These are phyloP conservation scores for Clarireedia monteithiana DNA, from an alignment of 2,329 filamentous ascomycete genomes.

Conservation along the genomic window DNA sequence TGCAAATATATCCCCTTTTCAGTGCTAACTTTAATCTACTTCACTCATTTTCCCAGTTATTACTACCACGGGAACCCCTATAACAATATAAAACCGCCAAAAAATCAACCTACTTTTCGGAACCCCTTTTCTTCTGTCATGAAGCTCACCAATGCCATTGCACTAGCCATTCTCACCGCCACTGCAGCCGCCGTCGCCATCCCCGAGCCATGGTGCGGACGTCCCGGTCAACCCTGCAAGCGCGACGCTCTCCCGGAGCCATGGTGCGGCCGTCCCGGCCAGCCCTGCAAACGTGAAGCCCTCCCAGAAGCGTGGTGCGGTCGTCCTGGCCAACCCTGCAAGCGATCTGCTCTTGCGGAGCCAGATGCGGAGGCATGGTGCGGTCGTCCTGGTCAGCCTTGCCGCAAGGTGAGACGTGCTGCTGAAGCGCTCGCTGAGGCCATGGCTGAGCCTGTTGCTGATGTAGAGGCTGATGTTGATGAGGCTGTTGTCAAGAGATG, in stretches of 20 bases:
- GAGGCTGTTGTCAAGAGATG: constrained; percentile 6
- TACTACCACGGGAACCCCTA: too few relatives aligned
- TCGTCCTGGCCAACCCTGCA: constrained; percentile 6
- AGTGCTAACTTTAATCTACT: background rate
- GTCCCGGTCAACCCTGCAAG: constrained; percentile 6
- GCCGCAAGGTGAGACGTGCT: constrained; percentile 4
- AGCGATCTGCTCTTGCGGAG: background rate
- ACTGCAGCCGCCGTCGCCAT: constrained; percentile 3
- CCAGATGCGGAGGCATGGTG: constrained; percentile 1
- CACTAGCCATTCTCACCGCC: constrained; percentile 7
- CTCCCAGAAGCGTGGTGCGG: constrained; percentile 18
- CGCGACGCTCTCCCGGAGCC: background rate
- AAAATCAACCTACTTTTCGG: background rate
- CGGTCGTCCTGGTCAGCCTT: constrained; percentile 3
- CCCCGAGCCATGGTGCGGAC: constrained; percentile 7
- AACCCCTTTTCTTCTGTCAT: background rate
- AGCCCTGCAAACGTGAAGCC: constrained; percentile 8
- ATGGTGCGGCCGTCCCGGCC: constrained; percentile 3
- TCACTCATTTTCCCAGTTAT: too few relatives aligned
- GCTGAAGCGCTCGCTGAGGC: constrained; percentile 8
- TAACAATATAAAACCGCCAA: background rate
- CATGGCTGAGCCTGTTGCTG: background rate
- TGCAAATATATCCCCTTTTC: background rate
- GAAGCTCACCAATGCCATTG: constrained; percentile 10
- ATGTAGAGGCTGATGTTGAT: background rate